Evolutionary conservation across 495 filamentous ascomycete species (phyloP), one percentile per base, ranked within the genome.

Genomic region (Aspergillus kassunensis): DNA sequence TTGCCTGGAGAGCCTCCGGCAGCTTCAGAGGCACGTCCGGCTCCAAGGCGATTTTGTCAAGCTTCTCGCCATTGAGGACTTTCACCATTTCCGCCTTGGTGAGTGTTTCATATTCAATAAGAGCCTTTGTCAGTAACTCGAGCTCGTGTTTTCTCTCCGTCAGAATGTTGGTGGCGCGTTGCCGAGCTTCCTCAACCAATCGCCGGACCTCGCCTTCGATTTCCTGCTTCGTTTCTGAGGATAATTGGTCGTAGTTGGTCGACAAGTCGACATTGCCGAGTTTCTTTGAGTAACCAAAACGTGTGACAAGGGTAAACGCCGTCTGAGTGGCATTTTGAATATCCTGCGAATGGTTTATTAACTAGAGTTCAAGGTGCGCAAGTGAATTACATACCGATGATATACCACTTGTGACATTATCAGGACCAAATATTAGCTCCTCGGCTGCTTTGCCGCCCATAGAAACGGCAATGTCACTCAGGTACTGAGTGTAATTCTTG

Each of bases 401-500:
- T 45, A 85, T 87, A 49, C 93, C 93, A 60, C 81, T 88, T 2
- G 90, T 91, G 25, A 97, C 92, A 51, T 89, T 83, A 40, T 96
- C 90, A 16, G 81, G 66, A 3, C 93, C 93, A 57, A 89, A 97
- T 25, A 96, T 81, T 42, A 98, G 75, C 71, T 97, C 90, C 65
- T 98, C 93, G 0, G 95, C 93, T 24, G 89, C 88, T 70, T 93
- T 96, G 47, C 95, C 93, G 44, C 92, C 93, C 78, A 97, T 86
- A 33, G 82, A 78, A 34, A 88, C 80, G 60, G 92, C 90, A 54
- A 98, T 92, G 24, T 78, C 66, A 19, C 88, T 85, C 49, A 90
- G 54, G 48, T 87, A 85, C 46, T 80, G 69, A 13, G 74, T 79
- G 58, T 89, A 89, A 33, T 83, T 84, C 59, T 78, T 79, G 10